A percentile compares a stretch with the other conserved stretches of the same genome.
Evolutionary conservation across 1,284 basidiomycete species (phyloP).

Genomic region (Ceratobasidium sp.): DNA sequence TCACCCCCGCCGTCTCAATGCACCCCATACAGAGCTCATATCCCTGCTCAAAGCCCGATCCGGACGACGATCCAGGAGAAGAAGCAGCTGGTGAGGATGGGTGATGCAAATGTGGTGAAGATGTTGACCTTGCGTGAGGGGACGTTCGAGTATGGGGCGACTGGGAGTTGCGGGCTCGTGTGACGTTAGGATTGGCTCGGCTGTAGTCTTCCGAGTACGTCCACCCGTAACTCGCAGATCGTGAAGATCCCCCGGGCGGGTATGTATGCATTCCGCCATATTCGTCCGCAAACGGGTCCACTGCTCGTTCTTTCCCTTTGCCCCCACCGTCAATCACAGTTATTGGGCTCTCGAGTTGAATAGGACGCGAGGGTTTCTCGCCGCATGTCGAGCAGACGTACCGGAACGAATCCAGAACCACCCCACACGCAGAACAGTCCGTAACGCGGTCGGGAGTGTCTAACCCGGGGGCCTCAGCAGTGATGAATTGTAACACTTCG

Average conservation of each 20-base stretch:
- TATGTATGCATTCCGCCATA: constrained; percentile 28
- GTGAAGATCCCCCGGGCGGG: constrained; percentile 26
- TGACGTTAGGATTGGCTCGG: neutral
- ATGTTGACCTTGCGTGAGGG: constrained; percentile 4
- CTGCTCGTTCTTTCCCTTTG: constrained; percentile 51
- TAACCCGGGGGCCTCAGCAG: constrained; percentile 50
- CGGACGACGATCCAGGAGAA: constrained; percentile 51
- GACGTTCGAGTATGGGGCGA: constrained; percentile 40
- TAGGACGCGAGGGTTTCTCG: constrained; percentile 57
- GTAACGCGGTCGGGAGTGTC: constrained; percentile 68
- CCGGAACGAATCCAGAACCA: constrained; percentile 73
- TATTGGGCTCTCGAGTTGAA: constrained; percentile 33
- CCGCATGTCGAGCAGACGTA: constrained; percentile 88
- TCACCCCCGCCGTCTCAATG: constrained; percentile 74
- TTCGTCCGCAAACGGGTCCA: constrained; percentile 31
- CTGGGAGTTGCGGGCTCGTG: neutral
- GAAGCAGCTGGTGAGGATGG: constrained; percentile 45
- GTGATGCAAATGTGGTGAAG: constrained; percentile 32
- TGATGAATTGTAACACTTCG: constrained; percentile 62
- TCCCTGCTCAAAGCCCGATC: constrained; percentile 54
- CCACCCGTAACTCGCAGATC: neutral
- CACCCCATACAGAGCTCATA: constrained; percentile 84
- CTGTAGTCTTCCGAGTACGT: constrained; percentile 16
- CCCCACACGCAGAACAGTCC: constrained; percentile 79
- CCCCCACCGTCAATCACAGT: constrained; percentile 49